Conservation (phyloP, 2,329 filamentous ascomycete genomes). For the Didymosphaeria variabile region DNA sequence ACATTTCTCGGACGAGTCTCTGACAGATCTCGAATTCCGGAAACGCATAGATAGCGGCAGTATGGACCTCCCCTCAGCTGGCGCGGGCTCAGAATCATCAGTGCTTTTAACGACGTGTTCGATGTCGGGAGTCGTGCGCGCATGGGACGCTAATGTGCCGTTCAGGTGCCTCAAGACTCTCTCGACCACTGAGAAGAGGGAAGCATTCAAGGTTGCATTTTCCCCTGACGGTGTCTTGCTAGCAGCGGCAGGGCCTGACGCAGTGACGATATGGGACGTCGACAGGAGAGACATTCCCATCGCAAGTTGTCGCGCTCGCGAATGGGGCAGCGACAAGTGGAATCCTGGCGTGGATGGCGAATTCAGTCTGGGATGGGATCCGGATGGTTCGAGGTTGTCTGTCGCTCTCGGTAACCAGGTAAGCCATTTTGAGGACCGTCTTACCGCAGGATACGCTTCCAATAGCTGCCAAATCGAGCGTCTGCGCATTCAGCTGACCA, state of each 20-base stretch:
- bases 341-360: slow-evolving; percentile 45
- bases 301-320: slow-evolving; percentile 46
- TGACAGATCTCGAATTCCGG: slow-evolving; percentile 55
- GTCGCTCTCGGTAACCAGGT: slow-evolving; percentile 51
- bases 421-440: slow-evolving; percentile 11
- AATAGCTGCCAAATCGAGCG: background rate
- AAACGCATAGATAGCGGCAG: slow-evolving; percentile 25
- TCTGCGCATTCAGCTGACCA: slow-evolving; percentile 2
- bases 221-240: slow-evolving; percentile 54
- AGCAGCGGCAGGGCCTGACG: slow-evolving; percentile 55
- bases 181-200: slow-evolving; percentile 41
- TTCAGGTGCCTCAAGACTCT: slow-evolving; percentile 43
- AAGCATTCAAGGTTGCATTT: slow-evolving; percentile 54
- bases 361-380: slow-evolving; percentile 51
- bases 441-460: background rate
- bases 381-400: slow-evolving; percentile 49
- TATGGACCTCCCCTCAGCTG: slow-evolving; percentile 14
- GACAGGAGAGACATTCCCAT: slow-evolving; percentile 46
- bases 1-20: slow-evolving; percentile 44
- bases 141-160: slow-evolving; percentile 53
- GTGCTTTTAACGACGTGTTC: slow-evolving; percentile 53
- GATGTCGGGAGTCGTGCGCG: slow-evolving; percentile 49
- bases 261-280: slow-evolving; percentile 56
- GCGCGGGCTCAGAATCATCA: slow-evolving; percentile 25
- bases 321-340: slow-evolving; percentile 38